These are phyloP conservation scores for Debaryomyces castellii DNA, from an alignment of 805 yeast species.

Conservation along the genomic window DNA sequence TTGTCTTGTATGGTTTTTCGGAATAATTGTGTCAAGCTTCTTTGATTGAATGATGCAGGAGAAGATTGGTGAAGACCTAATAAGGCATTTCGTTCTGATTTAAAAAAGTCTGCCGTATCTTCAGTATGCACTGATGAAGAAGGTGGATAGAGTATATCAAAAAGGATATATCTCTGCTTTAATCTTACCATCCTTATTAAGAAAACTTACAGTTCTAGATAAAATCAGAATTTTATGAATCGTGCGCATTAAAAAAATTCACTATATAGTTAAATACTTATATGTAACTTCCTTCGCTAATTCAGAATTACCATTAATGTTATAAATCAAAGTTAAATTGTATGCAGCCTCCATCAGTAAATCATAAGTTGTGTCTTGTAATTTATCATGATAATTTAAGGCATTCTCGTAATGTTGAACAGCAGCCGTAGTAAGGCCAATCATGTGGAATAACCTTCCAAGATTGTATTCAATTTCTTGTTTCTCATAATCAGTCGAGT, in stretches of 20 bases:
- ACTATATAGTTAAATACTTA: conserved; percentile 54
- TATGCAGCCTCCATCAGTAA: conserved; percentile 81
- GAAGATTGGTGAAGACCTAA: conserved; percentile 52
- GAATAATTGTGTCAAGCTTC: conserved; percentile 52
- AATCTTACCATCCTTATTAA: conserved; percentile 70
- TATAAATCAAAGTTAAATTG: conserved; percentile 74
- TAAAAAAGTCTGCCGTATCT: conserved; percentile 13
- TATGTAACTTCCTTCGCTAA: conserved; percentile 67
- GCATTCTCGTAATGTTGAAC: conserved; percentile 71
- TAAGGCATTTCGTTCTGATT: conserved; percentile 36
- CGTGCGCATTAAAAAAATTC: background rate
- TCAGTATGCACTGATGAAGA: conserved; percentile 8
- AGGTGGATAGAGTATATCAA: conserved; percentile 73
- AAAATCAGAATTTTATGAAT: background rate
- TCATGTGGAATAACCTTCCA: conserved; percentile 80
- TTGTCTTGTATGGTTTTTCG: conserved; percentile 55
- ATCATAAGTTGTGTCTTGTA: conserved; percentile 52
- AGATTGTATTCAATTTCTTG: conserved; percentile 83
- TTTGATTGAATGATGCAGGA: conserved; percentile 47
- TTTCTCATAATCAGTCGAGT: conserved; percentile 45
- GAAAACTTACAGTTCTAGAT: background rate
- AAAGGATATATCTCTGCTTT: conserved; percentile 79
- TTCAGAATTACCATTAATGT: conserved; percentile 66
- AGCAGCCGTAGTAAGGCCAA: conserved; percentile 77
- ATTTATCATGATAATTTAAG: conserved; percentile 37